These are phyloP conservation scores for Dictyostelium capitatum DNA, from an alignment of 78 protist genomes.

Conservation along the genomic window DNA sequence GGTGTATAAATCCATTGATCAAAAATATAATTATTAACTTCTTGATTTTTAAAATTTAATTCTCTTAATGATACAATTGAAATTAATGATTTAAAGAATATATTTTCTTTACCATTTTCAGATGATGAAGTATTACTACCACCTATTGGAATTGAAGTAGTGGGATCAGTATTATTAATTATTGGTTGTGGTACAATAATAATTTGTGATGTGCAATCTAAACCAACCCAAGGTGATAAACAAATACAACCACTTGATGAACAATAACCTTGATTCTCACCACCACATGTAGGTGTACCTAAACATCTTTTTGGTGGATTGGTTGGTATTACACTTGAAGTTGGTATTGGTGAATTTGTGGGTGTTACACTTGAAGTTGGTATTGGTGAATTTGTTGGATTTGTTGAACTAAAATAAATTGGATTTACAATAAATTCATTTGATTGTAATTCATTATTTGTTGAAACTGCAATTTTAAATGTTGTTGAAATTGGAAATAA, in stretches of 20 bases:
- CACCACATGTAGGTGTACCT: conserved; percentile 24
- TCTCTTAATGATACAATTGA: conserved; percentile 19
- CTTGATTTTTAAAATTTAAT: neutral
- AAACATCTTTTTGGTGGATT: neutral
- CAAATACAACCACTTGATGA: neutral
- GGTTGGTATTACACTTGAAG: neutral
- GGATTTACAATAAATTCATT: neutral
- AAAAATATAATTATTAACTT: neutral
- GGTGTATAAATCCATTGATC: conserved; percentile 7
- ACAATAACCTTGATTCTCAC: conserved; percentile 14
- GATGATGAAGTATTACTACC: neutral
- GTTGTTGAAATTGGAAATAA: no score
- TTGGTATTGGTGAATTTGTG: neutral
- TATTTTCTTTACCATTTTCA: neutral
- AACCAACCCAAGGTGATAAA: neutral
- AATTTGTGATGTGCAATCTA: neutral
- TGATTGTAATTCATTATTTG: neutral
- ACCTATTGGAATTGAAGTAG: neutral
- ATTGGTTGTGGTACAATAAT: neutral
- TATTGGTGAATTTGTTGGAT: neutral
- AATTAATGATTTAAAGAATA: neutral
- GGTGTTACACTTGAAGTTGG: neutral
- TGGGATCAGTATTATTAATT: neutral
- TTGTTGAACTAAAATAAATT: neutral
- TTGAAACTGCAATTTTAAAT: neutral